Conservation (phyloP, 75 land plant genomes). For the Pinus tabuliformis region DNA sequence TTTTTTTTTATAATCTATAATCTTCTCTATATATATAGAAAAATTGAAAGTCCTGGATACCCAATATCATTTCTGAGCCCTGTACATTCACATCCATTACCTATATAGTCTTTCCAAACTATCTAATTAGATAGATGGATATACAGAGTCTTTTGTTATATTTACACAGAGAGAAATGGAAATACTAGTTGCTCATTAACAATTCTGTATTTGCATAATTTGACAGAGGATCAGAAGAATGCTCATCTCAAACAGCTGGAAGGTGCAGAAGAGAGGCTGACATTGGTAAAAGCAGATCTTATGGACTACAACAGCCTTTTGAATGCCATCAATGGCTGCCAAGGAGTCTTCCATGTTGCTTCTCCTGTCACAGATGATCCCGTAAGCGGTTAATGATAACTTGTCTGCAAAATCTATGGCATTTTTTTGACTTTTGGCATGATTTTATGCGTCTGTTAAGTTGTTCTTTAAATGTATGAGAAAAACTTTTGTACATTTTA, state of each 20-base stretch:
- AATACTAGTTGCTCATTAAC: too few relatives aligned
- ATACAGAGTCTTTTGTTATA: background rate
- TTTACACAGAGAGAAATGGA: too few relatives aligned
- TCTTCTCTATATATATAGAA: too few relatives aligned
- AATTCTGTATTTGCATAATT: too few relatives aligned
- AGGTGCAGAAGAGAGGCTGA: slow-evolving; percentile 76
- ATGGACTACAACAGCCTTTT: slow-evolving; percentile 51
- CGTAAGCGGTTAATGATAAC: slow-evolving; percentile 13
- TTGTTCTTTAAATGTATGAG: background rate
- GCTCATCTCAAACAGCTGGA: slow-evolving; percentile 68
- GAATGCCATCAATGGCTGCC: slow-evolving; percentile 68
- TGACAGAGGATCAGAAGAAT: slow-evolving; percentile 64
- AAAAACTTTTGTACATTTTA: background rate
- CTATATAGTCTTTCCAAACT: background rate
- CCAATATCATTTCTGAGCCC: too few relatives aligned
- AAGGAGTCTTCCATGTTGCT: slow-evolving; percentile 92
- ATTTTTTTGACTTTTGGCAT: background rate
- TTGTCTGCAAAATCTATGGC: background rate
- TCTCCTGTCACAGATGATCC: slow-evolving; percentile 79
- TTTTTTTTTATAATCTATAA: background rate
- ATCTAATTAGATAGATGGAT: background rate
- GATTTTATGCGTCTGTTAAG: background rate
- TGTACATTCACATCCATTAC: background rate
- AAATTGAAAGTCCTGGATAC: too few relatives aligned
- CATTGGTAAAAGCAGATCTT: slow-evolving; percentile 65